A percentile compares a stretch with the other conserved stretches of the same genome.
Conservation (phyloP, 257 asterid genomes). For the Gentiana macrophylla region DNA sequence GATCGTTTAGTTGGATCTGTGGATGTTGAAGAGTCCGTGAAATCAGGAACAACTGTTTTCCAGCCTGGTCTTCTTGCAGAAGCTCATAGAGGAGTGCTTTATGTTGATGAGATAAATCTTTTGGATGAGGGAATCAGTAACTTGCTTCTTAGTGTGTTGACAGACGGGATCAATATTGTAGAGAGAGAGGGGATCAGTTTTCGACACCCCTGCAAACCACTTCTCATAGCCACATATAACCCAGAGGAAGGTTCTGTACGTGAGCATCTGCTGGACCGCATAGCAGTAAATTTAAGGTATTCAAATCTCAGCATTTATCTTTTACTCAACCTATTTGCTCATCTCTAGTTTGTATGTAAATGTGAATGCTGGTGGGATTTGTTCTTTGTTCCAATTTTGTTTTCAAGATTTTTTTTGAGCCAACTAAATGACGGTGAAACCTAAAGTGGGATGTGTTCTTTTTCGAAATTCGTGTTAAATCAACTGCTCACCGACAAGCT, state of each 20-base stretch:
- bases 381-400: too few species aligned
- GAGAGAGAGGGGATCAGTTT: slow-evolving; percentile 99
- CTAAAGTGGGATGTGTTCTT: too few species aligned
- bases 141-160: slow-evolving; percentile 88
- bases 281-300: slow-evolving; percentile 88
- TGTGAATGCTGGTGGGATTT: too few species aligned
- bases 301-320: neutral
- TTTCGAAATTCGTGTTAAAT: too few species aligned
- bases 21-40: slow-evolving; percentile 96
- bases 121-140: slow-evolving; percentile 96
- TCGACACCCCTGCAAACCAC: slow-evolving; percentile 97
- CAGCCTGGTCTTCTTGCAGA: slow-evolving; percentile 99
- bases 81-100: slow-evolving; percentile 97
- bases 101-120: slow-evolving; percentile 94
- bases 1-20: slow-evolving; percentile 95
- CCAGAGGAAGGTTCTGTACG: slow-evolving; percentile 98
- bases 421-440: too few species aligned
- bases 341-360: too few species aligned
- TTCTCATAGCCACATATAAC: slow-evolving; percentile 88
- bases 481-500: too few species aligned
- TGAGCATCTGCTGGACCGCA: slow-evolving; percentile 95
- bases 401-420: too few species aligned
- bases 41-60: slow-evolving; percentile 91
- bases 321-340: neutral
- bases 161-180: slow-evolving; percentile 90